Percentiles rank a stretch among this genome's conserved stretches.
Conservation (phyloP, 352 stramenopile species). For the Globisporangium perplexum region DNA sequence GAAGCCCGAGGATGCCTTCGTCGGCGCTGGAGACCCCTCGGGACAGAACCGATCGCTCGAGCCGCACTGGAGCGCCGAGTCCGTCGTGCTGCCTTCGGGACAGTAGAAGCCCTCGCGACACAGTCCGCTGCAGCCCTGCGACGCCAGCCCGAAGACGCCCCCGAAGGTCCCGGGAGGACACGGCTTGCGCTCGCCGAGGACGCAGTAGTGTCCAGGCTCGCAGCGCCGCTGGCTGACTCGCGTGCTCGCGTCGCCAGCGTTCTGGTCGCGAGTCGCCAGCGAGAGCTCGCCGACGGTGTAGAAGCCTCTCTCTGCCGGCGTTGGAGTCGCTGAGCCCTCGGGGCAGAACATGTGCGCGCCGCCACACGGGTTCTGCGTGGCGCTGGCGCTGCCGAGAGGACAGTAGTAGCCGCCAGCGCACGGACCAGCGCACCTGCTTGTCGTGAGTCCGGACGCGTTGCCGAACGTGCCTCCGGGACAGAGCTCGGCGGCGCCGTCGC, state of each 20-base stretch:
- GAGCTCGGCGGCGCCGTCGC: slow-evolving; percentile 22
- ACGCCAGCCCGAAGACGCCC: slow-evolving; percentile 17
- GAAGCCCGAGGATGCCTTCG: slow-evolving; percentile 19
- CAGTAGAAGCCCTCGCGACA: slow-evolving; percentile 42
- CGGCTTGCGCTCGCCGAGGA: slow-evolving; percentile 47
- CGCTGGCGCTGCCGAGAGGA: slow-evolving; percentile 29
- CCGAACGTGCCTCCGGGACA: slow-evolving; percentile 70
- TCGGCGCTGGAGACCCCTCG: slow-evolving; percentile 11
- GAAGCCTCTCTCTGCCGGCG: slow-evolving; percentile 33
- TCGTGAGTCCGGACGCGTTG: slow-evolving; percentile 26
- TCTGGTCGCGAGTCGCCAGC: slow-evolving; percentile 8
- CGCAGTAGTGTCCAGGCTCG: slow-evolving; percentile 63
- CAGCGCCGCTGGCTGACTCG: slow-evolving; percentile 44
- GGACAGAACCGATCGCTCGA: slow-evolving; percentile 30
- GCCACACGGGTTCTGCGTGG: slow-evolving; percentile 41
- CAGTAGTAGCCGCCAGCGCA: slow-evolving; percentile 63
- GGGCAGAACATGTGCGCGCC: slow-evolving; percentile 56
- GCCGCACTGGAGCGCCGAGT: slow-evolving; percentile 15
- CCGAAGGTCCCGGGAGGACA: slow-evolving; percentile 66
- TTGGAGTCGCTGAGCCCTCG: slow-evolving; percentile 36
- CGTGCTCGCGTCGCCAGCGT: slow-evolving; percentile 30
- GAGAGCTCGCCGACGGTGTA: slow-evolving; percentile 31
- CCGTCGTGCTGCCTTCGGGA: slow-evolving; percentile 18
- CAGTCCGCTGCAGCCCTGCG: slow-evolving; percentile 25
- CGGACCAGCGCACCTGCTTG: slow-evolving; percentile 32